phyloP scores from a whole-genome alignment of 331 rosid genomes.

The Pyrus hybrid region DNA sequence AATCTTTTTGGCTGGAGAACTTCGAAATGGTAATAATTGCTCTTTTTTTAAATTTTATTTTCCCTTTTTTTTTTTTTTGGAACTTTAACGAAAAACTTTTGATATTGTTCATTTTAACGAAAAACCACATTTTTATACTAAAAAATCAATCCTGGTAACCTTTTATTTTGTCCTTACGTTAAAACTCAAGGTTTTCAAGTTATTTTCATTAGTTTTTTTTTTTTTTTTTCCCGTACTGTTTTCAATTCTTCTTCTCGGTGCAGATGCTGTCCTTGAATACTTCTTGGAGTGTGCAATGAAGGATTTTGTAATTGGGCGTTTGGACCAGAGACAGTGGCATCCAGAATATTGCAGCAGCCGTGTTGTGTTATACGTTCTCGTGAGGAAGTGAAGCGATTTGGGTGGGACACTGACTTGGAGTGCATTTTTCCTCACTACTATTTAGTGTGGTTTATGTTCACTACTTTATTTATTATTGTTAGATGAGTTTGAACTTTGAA shows the following conservation, averaged over 20 bases:
- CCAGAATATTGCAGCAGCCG: constrained; percentile 72
- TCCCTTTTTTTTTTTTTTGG: not conserved
- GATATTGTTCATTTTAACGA: no score
- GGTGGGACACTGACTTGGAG: no score
- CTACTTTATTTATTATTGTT: no score
- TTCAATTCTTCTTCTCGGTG: constrained; percentile 6
- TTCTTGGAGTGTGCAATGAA: constrained; percentile 68
- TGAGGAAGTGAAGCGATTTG: constrained; percentile 37
- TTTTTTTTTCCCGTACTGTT: not conserved
- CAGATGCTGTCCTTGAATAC: constrained; percentile 85
- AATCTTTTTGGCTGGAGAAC: constrained; percentile 75
- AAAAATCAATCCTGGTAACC: no score
- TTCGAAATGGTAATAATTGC: constrained; percentile 53
- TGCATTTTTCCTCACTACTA: no score
- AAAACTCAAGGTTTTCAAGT: no score
- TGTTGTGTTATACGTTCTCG: constrained; percentile 65
- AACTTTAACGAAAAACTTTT: no score
- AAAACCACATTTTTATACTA: no score
- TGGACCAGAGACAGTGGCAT: constrained; percentile 77
- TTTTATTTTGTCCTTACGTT: no score
- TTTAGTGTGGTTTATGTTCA: no score
- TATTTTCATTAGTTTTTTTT: no score
- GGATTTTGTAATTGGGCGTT: constrained; percentile 61
- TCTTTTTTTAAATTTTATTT: not conserved
- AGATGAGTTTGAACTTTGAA: no score